Percentiles rank a stretch among this genome's conserved stretches.
Conservation (phyloP, 768 basidiomycete genomes). For the Termitomyces sp. region DNA sequence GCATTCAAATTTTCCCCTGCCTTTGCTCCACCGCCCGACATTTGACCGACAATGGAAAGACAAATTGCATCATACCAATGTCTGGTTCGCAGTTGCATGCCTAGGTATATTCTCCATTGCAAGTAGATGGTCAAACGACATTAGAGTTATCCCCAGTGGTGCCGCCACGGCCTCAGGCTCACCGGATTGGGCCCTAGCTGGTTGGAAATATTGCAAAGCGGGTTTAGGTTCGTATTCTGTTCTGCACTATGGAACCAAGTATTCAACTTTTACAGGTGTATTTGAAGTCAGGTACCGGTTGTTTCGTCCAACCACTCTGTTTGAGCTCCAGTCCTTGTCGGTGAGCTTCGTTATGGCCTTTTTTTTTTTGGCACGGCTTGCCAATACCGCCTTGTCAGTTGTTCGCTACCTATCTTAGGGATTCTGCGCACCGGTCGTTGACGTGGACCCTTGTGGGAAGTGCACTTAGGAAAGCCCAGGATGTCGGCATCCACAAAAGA, state of each 20-base stretch:
- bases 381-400: constrained; percentile 28
- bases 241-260: background rate
- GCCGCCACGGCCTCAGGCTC: constrained; percentile 21
- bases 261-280: constrained; percentile 32
- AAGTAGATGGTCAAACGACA: constrained; percentile 60
- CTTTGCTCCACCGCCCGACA: constrained; percentile 66
- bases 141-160: constrained; percentile 41
- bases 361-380: background rate
- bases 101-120: constrained; percentile 65
- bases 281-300: constrained; percentile 45
- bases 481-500: constrained; percentile 72
- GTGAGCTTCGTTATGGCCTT: constrained; percentile 22
- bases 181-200: constrained; percentile 47
- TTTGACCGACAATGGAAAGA: constrained; percentile 60
- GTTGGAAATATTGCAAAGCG: constrained; percentile 55
- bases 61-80: constrained; percentile 46
- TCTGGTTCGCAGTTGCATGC: constrained; percentile 59
- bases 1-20: constrained; percentile 52
- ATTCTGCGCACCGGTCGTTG: constrained; percentile 41
- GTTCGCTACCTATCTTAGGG: constrained; percentile 49
- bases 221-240: constrained; percentile 38
- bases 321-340: constrained; percentile 58
- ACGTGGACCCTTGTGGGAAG: constrained; percentile 52
- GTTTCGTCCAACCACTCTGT: constrained; percentile 51
- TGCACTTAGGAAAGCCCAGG: constrained; percentile 62